Base-by-base conservation (phyloP, 495 filamentous ascomycete species). In the Penicillium dipodomyicola region DNA sequence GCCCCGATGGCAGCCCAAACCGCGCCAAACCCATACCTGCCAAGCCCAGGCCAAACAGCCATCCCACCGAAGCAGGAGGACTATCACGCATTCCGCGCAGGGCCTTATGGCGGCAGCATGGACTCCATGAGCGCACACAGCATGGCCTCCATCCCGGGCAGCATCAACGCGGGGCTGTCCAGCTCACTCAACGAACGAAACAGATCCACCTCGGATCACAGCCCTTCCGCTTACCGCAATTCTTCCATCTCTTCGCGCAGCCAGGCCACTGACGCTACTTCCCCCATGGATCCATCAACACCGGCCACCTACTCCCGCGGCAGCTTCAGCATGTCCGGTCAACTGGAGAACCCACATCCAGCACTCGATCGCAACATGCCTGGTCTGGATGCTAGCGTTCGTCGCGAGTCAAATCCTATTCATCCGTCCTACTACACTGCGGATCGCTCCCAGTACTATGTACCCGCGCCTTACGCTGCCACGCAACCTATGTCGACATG, bases 231-330 rank as follows among this genome's bases (percentile, higher is more conserved):
- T 6, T 78, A 78, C 43, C 69, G 75, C 49, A 77, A 75, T 40
- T 70, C 72, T 0, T 77, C 75, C 5, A 73, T 78, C 11, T 77
- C 75, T 14, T 75, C 72, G 20, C 70, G 74, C 48, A 76, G 71
- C 53, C 66, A 72, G 35, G 68, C 70, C 4, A 74, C 75, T 5
- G 75, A 78, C 42, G 68, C 69, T 7, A 73, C 75, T 17, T 77
- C 75, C 0, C 75, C 75, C 9, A 72, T 73, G 56, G 75, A 78
- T 43, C 67, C 74, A 1, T 65, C 74, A 8, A 73, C 73, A 0
- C 69, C 74, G 0, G 72, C 59, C 40, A 72, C 67, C 9, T 77
- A 67, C 60, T 76, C 74, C 10, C 72, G 72, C 14, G 54, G 69
- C 44, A 76, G 72, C 52, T 78, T 76, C 62, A 72, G 72, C 43